These are phyloP conservation scores for Staphylotrichum tortipilum DNA, from an alignment of 495 filamentous ascomycete genomes.

Conservation along the genomic window DNA sequence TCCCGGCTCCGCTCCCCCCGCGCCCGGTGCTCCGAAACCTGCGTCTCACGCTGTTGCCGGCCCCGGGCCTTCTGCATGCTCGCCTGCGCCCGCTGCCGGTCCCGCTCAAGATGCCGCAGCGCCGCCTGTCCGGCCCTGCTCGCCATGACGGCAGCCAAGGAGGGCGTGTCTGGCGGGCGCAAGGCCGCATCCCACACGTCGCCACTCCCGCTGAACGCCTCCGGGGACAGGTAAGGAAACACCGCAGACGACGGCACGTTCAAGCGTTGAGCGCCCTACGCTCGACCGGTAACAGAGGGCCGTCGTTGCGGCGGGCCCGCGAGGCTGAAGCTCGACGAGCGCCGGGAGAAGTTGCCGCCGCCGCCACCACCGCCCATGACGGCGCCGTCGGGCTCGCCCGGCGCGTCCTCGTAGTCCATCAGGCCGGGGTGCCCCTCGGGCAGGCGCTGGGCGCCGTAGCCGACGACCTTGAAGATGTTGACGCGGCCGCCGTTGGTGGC, in stretches of 20 bases:
- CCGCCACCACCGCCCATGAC: conserved; percentile 21
- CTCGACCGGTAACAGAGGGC: conserved; percentile 36
- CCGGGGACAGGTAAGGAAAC: too few species aligned
- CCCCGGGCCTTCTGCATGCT: too few species aligned
- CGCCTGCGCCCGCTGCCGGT: too few species aligned
- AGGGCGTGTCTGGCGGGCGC: too few species aligned
- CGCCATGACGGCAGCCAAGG: too few species aligned
- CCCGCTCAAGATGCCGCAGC: neutral
- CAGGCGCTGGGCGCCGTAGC: conserved; percentile 40
- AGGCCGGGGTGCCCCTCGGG: conserved; percentile 33
- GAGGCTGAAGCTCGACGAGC: conserved; percentile 39
- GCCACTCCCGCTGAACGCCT: too few species aligned
- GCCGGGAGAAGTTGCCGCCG: conserved; percentile 20
- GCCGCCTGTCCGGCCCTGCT: neutral
- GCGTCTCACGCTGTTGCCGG: too few species aligned
- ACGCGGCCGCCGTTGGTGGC: conserved; percentile 53
- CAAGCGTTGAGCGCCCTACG: conserved; percentile 22
- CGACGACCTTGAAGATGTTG: conserved; percentile 48
- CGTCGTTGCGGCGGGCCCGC: conserved; percentile 32
- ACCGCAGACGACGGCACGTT: conserved; percentile 2
- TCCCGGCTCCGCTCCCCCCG: too few species aligned
- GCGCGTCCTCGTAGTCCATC: conserved; percentile 36
- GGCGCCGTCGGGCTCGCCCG: conserved; percentile 36
- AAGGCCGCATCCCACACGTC: too few species aligned
- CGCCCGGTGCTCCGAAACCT: too few species aligned